A percentile compares a stretch with the other conserved stretches of the same genome.
phyloP scores from a whole-genome alignment of 2,329 filamentous ascomycete species.

The Lecanosticta acicola region DNA sequence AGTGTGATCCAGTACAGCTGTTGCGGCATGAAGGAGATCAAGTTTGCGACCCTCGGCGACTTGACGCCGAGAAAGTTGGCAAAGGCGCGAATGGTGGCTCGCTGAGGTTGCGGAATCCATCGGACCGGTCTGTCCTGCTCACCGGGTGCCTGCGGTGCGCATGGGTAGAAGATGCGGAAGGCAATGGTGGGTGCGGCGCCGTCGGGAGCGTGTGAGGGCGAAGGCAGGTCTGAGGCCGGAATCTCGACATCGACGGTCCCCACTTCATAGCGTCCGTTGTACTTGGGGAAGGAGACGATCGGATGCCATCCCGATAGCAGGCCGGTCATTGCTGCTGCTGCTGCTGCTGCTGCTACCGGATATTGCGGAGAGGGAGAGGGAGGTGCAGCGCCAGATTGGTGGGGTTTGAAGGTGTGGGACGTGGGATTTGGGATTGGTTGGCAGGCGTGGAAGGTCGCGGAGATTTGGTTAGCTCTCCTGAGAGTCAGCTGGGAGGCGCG shows the following conservation, averaged over 20 bases:
- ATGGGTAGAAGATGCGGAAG: slow-evolving; percentile 79
- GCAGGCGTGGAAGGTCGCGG: background rate
- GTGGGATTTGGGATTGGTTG: background rate
- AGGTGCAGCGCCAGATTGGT: background rate
- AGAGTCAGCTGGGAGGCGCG: background rate
- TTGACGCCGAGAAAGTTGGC: slow-evolving; percentile 68
- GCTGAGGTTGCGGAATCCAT: slow-evolving; percentile 74
- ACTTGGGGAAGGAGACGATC: slow-evolving; percentile 66
- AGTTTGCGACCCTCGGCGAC: slow-evolving; percentile 19
- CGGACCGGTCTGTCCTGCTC: slow-evolving; percentile 55
- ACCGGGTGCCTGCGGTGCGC: slow-evolving; percentile 35
- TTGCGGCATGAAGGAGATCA: slow-evolving; percentile 46
- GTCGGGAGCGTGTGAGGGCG: slow-evolving; percentile 51
- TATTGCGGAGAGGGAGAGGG: background rate
- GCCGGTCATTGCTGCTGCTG: slow-evolving; percentile 31
- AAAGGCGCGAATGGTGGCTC: slow-evolving; percentile 68
- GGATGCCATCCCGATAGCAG: slow-evolving; percentile 53
- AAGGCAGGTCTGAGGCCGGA: slow-evolving; percentile 54
- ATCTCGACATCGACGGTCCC: slow-evolving; percentile 78
- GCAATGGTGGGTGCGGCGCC: slow-evolving; percentile 63
- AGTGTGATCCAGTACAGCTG: slow-evolving; percentile 69
- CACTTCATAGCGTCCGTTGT: slow-evolving; percentile 71
- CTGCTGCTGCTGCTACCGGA: background rate
- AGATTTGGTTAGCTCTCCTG: slow-evolving; percentile 3
- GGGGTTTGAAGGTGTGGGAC: background rate